phyloP scores from a whole-genome alignment of 805 yeast species.

The Candida awuae region DNA sequence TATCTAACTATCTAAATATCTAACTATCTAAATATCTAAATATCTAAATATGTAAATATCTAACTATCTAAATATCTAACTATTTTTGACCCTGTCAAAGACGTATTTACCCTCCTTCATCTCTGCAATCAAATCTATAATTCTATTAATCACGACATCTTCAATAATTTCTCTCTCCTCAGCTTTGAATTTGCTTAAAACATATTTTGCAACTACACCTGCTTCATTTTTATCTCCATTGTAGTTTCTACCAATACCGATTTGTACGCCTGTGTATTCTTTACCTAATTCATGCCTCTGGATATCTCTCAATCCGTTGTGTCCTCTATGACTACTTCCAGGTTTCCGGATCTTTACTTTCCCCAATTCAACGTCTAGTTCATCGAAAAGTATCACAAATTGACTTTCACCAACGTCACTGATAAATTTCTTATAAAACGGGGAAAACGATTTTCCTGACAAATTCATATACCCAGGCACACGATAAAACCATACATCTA shows the following conservation, averaged over 20 bases:
- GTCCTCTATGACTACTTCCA: slow-evolving; percentile 66
- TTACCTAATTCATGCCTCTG: slow-evolving; percentile 35
- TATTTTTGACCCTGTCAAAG: slow-evolving; percentile 15
- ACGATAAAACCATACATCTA: slow-evolving; percentile 10
- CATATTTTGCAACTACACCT: slow-evolving; percentile 49
- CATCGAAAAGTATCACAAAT: slow-evolving; percentile 70
- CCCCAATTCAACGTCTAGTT: slow-evolving; percentile 60
- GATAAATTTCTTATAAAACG: slow-evolving; percentile 35
- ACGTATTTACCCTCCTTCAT: slow-evolving; percentile 25
- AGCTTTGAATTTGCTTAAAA: slow-evolving; percentile 44
- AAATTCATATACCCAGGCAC: slow-evolving; percentile 50
- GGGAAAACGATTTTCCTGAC: slow-evolving; percentile 41
- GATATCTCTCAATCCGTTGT: slow-evolving; percentile 70
- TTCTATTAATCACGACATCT: slow-evolving; percentile 34
- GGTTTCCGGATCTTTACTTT: slow-evolving; percentile 53
- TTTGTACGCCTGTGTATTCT: slow-evolving; percentile 54
- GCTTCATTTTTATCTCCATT: slow-evolving; percentile 28
- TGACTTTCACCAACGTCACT: slow-evolving; percentile 27
- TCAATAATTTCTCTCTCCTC: slow-evolving; percentile 38
- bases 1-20: not conserved
- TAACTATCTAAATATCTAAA: not conserved
- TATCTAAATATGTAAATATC: not conserved
- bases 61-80: not conserved
- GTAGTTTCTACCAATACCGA: slow-evolving; percentile 72
- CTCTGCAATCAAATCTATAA: slow-evolving; percentile 32